A percentile compares a stretch with the other conserved stretches of the same genome.
phyloP scores from a whole-genome alignment of 352 stramenopile genomes.

The Globisporangium viniferum region DNA sequence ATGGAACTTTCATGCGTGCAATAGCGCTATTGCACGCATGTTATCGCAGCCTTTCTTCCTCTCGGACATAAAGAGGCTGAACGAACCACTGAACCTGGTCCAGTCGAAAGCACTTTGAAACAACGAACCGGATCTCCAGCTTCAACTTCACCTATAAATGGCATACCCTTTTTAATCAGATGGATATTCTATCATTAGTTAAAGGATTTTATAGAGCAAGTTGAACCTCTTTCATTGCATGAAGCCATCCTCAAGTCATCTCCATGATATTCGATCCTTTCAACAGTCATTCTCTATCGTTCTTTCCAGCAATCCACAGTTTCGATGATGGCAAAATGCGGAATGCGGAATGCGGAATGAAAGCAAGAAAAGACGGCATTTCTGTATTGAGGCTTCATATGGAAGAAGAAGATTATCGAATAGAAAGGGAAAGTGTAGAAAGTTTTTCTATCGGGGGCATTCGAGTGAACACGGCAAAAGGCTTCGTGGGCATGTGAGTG shows the following conservation, averaged over 20 bases:
- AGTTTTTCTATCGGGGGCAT: no score
- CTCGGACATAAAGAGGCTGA: no score
- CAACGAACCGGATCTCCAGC: background rate
- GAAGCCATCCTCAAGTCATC: background rate
- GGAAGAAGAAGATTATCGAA: background rate
- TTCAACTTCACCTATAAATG: background rate
- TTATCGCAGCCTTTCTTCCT: background rate
- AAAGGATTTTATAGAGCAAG: background rate
- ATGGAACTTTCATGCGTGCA: no score
- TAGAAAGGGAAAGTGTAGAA: no score
- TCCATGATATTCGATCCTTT: background rate
- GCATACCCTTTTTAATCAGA: background rate
- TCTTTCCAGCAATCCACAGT: constrained; percentile 5
- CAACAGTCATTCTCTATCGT: background rate
- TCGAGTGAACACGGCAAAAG: no score
- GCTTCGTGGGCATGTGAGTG: no score
- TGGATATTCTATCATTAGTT: background rate
- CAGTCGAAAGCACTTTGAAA: no score
- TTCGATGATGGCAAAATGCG: constrained; percentile 8
- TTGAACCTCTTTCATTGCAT: background rate
- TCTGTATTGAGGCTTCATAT: background rate
- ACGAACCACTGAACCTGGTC: background rate
- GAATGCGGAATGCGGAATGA: background rate
- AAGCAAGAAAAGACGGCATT: background rate
- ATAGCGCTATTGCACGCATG: no score